Conservation (phyloP, 441 rosid genomes). For the Euphorbia schlechtendalii region DNA sequence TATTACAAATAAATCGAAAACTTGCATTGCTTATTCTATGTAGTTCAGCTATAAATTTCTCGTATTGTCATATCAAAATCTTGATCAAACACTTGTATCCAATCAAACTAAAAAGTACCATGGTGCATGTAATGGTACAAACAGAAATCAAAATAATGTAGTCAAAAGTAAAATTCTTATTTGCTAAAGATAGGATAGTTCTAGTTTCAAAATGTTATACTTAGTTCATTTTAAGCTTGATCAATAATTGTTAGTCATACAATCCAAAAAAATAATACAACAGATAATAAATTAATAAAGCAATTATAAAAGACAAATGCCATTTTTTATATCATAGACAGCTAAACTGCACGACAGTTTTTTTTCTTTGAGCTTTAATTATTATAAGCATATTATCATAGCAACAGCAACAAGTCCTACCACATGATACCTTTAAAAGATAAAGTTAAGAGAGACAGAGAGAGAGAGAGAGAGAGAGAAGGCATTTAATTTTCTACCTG, state of each 20-base stretch:
- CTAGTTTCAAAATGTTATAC: not conserved
- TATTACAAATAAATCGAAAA: not conserved
- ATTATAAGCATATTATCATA: not conserved
- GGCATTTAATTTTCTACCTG: constrained; percentile 37
- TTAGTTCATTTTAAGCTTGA: not conserved
- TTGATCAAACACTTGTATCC: not conserved
- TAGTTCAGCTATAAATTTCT: not conserved
- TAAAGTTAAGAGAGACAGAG: not conserved
- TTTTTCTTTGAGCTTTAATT: not conserved
- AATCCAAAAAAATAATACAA: not conserved
- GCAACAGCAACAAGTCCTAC: constrained; percentile 4
- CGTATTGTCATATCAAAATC: not conserved
- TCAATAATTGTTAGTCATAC: not conserved
- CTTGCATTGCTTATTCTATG: not conserved
- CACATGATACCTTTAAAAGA: not conserved
- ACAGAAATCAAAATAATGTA: not conserved
- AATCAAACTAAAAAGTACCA: not conserved
- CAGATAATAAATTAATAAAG: not conserved
- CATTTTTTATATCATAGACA: not conserved
- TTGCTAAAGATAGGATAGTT: not conserved
- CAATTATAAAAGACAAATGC: not conserved
- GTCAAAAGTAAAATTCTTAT: not conserved
- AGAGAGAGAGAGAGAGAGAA: not conserved
- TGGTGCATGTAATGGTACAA: not conserved
- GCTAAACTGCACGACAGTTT: not conserved